Evolutionary conservation across 73 alveolate genomes (phyloP).

Genomic region (Paramecium octaurelia): DNA sequence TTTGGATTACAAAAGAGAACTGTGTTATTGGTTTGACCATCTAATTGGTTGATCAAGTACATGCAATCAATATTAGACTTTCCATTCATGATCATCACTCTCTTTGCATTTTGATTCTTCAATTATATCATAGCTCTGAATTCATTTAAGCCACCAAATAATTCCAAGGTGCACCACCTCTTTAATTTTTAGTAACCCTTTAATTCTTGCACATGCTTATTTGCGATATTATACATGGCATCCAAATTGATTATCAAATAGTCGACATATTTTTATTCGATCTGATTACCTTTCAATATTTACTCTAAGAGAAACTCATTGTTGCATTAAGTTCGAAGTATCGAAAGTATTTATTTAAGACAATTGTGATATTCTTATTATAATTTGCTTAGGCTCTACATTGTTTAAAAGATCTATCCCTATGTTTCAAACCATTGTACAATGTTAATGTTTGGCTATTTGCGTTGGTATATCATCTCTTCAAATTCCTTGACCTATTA

Average conservation of each 20-base stretch:
- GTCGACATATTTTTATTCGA: neutral
- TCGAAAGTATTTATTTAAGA: neutral
- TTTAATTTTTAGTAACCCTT: neutral
- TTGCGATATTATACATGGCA: neutral
- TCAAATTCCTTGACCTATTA: neutral
- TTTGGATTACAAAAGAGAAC: conserved; percentile 77
- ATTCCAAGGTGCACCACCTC: neutral
- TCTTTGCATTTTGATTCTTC: neutral
- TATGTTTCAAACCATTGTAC: neutral
- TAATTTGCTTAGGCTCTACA: neutral
- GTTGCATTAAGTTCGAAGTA: neutral
- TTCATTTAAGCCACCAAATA: conserved; percentile 11
- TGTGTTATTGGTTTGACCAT: conserved; percentile 37
- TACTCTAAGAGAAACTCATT: neutral
- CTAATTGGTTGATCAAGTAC: neutral
- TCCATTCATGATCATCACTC: neutral
- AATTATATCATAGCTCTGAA: neutral
- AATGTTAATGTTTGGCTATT: neutral
- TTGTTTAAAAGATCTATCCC: neutral
- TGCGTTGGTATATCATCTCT: neutral
- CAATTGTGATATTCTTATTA: neutral
- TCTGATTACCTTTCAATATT: neutral
- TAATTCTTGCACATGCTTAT: neutral
- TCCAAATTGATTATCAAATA: neutral
- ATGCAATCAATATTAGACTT: neutral